Percentiles rank a stretch among this genome's conserved stretches.
Conservation (phyloP, 208 protist genomes). For the Crithidia mellificae region DNA sequence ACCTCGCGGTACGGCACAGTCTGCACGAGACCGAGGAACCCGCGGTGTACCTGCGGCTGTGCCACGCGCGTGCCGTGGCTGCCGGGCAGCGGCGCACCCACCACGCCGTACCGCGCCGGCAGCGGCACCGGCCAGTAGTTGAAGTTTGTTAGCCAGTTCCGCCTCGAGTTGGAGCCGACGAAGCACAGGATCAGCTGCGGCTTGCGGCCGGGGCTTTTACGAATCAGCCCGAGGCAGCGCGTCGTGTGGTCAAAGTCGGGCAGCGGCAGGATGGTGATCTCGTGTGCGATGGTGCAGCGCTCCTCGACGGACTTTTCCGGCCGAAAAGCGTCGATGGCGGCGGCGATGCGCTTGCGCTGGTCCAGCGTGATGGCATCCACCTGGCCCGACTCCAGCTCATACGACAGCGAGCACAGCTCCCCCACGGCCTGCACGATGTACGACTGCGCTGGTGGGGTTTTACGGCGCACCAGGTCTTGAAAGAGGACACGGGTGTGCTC, state of each 20-base stretch:
- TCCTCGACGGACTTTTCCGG: constrained; percentile 57
- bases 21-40: constrained; percentile 52
- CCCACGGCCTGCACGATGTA: constrained; percentile 49
- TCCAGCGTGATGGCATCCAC: constrained; percentile 39
- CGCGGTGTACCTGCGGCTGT: constrained; percentile 39
- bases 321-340: constrained; percentile 62
- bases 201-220: constrained; percentile 47
- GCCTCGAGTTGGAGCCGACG: constrained; percentile 52
- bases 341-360: constrained; percentile 59
- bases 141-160: constrained; percentile 69
- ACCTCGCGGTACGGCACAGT: constrained; percentile 51
- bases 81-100: constrained; percentile 13
- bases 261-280: constrained; percentile 62
- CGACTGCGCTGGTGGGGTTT: constrained; percentile 46
- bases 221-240: constrained; percentile 56
- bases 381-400: constrained; percentile 45
- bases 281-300: constrained; percentile 59
- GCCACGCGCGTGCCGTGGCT: not conserved
- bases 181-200: constrained; percentile 71
- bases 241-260: constrained; percentile 54
- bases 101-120: constrained; percentile 40
- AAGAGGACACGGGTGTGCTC: constrained; percentile 52
- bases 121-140: constrained; percentile 40
- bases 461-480: constrained; percentile 46
- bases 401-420: constrained; percentile 59